A percentile compares a stretch with the other conserved stretches of the same genome.
These are phyloP conservation scores for Dactylella cylindrospora DNA, from an alignment of 2,329 filamentous ascomycete genomes.

Conservation along the genomic window DNA sequence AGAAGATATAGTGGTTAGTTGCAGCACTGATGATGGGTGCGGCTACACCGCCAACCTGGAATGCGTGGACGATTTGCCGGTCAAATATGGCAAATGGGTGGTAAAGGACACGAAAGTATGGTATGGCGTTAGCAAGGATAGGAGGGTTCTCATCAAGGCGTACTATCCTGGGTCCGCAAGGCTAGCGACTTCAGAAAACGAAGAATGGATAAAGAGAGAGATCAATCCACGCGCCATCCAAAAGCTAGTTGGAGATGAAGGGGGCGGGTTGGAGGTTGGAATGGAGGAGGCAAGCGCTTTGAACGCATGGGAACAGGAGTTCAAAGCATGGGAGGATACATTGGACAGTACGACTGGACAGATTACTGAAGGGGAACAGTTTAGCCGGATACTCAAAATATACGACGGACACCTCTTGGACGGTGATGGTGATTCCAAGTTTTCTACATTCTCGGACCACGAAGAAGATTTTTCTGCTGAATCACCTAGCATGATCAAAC, in stretches of 20 bases:
- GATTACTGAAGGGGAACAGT: conserved; percentile 23
- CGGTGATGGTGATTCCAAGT: conserved; percentile 30
- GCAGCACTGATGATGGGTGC: conserved; percentile 61
- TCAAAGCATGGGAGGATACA: conserved; percentile 47
- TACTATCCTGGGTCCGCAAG: conserved; percentile 60
- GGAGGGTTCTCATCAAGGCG: conserved; percentile 67
- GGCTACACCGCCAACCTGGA: conserved; percentile 84
- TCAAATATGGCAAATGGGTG: conserved; percentile 21
- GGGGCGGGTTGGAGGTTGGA: conserved; percentile 63
- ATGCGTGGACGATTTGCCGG: conserved; percentile 56
- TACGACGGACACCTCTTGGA: conserved; percentile 37
- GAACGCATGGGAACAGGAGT: conserved; percentile 55
- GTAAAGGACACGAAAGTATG: conserved; percentile 54
- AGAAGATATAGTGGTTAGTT: conserved; percentile 81
- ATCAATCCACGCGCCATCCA: conserved; percentile 64
- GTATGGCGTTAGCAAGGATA: conserved; percentile 68
- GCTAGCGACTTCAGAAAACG: conserved; percentile 46
- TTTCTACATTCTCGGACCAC: conserved; percentile 39
- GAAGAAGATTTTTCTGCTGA: conserved; percentile 33
- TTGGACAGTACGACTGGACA: conserved; percentile 27
- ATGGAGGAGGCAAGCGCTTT: conserved; percentile 62
- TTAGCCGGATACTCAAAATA: conserved; percentile 35
- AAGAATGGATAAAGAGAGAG: conserved; percentile 56
- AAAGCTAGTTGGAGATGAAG: conserved; percentile 58
- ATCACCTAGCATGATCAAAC: conserved; percentile 29